Evolutionary conservation across 106 monocot genomes (phyloP).

Genomic region (Cymbidium sinense): DNA sequence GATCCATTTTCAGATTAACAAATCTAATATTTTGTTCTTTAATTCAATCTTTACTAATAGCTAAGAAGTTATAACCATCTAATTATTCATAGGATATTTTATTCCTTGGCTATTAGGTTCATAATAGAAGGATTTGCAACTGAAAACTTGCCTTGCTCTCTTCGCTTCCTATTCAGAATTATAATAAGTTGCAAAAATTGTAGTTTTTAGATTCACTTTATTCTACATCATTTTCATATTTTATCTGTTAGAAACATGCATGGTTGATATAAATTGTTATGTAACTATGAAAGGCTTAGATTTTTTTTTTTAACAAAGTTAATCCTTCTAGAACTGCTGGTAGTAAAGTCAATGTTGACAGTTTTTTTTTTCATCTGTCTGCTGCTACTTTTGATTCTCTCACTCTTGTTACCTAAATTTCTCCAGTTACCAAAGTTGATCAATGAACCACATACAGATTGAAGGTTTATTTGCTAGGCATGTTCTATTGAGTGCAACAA

Average conservation of each 20-base stretch:
- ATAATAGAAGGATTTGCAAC: neutral
- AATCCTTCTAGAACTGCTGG: neutral
- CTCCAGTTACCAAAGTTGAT: neutral
- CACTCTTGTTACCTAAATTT: neutral
- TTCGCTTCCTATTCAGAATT: too few relatives aligned
- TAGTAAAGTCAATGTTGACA: neutral
- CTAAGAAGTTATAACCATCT: too few relatives aligned
- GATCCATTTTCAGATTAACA: too few relatives aligned
- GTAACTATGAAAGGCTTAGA: neutral
- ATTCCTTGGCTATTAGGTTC: neutral
- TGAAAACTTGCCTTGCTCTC: too few relatives aligned
- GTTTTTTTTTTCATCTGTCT: neutral
- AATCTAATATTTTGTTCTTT: too few relatives aligned
- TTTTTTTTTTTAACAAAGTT: neutral
- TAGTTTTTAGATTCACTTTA: neutral
- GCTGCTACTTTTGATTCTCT: neutral
- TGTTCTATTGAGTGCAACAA: neutral
- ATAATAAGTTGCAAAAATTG: neutral
- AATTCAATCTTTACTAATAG: too few relatives aligned
- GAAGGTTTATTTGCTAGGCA: neutral
- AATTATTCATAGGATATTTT: neutral
- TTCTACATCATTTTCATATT: too few relatives aligned
- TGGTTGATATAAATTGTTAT: neutral
- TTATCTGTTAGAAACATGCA: neutral
- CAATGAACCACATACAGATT: neutral